Evolutionary conservation across 1,284 basidiomycete genomes (phyloP).

Genomic region (Cryptococcus sp.): DNA sequence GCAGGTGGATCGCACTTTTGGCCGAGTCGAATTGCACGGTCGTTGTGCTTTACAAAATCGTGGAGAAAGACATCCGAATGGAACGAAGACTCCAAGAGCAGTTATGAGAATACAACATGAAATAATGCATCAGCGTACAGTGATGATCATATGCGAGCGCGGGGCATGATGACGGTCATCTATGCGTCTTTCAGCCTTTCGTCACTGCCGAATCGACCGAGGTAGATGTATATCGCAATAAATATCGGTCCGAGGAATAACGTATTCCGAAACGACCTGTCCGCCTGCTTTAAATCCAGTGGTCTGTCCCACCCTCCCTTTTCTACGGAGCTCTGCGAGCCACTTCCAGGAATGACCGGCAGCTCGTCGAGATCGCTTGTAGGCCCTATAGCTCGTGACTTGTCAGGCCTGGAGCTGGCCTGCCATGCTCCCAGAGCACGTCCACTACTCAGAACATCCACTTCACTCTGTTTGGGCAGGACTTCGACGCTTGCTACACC

Average conservation of each 20-base stretch:
- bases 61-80: too few relatives aligned
- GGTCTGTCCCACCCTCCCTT: constrained; percentile 2
- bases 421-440: too few relatives aligned
- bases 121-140: constrained; percentile 7
- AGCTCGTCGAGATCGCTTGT: not conserved
- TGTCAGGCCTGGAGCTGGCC: too few relatives aligned
- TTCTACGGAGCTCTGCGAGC: not conserved
- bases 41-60: too few relatives aligned
- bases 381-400: not conserved
- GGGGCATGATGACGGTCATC: not conserved
- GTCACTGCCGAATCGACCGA: not conserved
- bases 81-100: not conserved
- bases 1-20: too few relatives aligned
- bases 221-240: constrained; percentile 1
- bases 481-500: constrained; percentile 81
- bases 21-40: too few relatives aligned
- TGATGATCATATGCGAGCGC: not conserved
- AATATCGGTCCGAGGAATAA: not conserved
- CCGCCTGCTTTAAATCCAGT: not conserved
- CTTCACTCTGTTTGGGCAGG: constrained; percentile 6
- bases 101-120: not conserved
- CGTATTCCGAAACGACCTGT: not conserved
- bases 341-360: too few relatives aligned
- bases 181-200: not conserved
- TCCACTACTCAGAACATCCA: not conserved